phyloP scores from a whole-genome alignment of 139 green algal species.

The Chlamydomonas sp. region DNA sequence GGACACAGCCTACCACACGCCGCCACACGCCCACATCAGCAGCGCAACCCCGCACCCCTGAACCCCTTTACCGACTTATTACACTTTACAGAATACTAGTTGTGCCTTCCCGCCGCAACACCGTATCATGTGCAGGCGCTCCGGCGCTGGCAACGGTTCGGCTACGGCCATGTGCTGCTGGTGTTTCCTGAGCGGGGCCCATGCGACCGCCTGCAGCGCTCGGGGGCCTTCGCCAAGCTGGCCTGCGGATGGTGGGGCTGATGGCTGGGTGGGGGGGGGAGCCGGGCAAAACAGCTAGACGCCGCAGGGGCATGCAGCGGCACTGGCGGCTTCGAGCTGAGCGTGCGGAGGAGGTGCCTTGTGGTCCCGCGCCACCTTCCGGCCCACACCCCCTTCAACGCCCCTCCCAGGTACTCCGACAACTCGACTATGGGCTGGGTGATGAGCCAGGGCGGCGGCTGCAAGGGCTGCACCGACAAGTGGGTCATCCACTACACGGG shows the following conservation, averaged over 20 bases:
- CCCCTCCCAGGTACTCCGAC: neutral
- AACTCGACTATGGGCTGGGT: neutral
- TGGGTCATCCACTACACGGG: slow-evolving; percentile 39
- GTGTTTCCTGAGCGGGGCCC: neutral
- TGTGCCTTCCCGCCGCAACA: too few relatives aligned
- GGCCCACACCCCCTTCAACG: too few relatives aligned
- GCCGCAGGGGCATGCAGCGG: too few relatives aligned
- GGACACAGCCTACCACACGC: neutral
- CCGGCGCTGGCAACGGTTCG: slow-evolving; percentile 23
- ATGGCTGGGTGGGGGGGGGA: too few relatives aligned
- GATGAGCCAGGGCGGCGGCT: slow-evolving; percentile 7
- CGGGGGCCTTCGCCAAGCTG: neutral
- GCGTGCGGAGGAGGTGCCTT: too few relatives aligned
- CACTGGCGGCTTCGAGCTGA: too few relatives aligned
- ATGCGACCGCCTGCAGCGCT: neutral
- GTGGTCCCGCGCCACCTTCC: too few relatives aligned
- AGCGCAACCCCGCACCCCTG: too few relatives aligned
- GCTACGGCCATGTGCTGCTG: slow-evolving; percentile 11
- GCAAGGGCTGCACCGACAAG: slow-evolving; percentile 30
- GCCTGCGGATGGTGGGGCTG: neutral
- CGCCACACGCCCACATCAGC: neutral
- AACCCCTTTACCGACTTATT: neutral
- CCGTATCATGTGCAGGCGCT: neutral
- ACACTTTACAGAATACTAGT: too few relatives aligned
- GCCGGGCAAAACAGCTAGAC: too few relatives aligned